phyloP scores from a whole-genome alignment of 768 basidiomycete genomes.

The Hericium coralloides region DNA sequence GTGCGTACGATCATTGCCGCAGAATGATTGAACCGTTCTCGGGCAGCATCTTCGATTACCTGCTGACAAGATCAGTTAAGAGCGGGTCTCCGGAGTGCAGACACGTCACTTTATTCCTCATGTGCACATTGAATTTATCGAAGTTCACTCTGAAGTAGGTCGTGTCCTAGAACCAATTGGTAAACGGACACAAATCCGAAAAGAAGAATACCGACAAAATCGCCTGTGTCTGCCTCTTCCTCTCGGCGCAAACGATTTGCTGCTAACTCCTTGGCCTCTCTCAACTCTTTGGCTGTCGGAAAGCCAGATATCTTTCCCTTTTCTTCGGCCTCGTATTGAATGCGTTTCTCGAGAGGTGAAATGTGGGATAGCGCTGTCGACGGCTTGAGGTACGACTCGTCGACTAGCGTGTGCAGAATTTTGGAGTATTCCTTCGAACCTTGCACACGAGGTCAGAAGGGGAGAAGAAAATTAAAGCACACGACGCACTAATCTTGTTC shows the following conservation, averaged over 20 bases:
- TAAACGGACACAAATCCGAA: too few relatives aligned
- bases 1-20: slow-evolving; percentile 68
- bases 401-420: slow-evolving; percentile 62
- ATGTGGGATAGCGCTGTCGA: slow-evolving; percentile 70
- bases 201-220: slow-evolving; percentile 42
- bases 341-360: slow-evolving; percentile 73
- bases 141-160: slow-evolving; percentile 85
- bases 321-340: slow-evolving; percentile 75
- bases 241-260: slow-evolving; percentile 54
- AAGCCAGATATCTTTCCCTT: slow-evolving; percentile 65
- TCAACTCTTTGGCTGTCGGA: slow-evolving; percentile 72
- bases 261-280: slow-evolving; percentile 62
- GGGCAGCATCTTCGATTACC: slow-evolving; percentile 71
- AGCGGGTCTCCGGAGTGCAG: background rate
- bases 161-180: slow-evolving; percentile 36
- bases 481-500: slow-evolving; percentile 49
- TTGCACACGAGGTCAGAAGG: slow-evolving; percentile 16
- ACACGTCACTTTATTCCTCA: slow-evolving; percentile 69
- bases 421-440: slow-evolving; percentile 43
- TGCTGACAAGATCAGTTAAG: slow-evolving; percentile 23
- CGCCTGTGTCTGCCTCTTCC: slow-evolving; percentile 66
- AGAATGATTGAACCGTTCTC: slow-evolving; percentile 71
- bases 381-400: slow-evolving; percentile 65
- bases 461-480: background rate
- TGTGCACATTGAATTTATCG: slow-evolving; percentile 77